These are phyloP conservation scores for Candida nemodendra DNA, from an alignment of 805 yeast species.

Conservation along the genomic window DNA sequence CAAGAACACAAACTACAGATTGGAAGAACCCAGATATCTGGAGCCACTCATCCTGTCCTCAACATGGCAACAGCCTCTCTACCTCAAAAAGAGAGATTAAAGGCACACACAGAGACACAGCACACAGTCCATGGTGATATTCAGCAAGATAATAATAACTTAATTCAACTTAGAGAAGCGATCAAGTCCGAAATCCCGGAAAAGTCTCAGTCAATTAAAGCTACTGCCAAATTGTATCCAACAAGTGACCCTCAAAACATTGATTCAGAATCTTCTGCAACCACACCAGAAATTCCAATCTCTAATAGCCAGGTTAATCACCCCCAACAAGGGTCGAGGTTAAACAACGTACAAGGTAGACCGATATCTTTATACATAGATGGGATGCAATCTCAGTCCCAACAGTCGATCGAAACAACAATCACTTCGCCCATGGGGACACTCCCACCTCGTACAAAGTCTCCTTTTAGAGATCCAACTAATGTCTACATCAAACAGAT, in stretches of 20 bases:
- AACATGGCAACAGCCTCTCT: slow-evolving; percentile 15
- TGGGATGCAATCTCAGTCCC: slow-evolving; percentile 4
- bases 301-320: not conserved
- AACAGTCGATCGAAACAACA: slow-evolving; percentile 1
- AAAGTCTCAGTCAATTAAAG: slow-evolving; percentile 2
- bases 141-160: not conserved
- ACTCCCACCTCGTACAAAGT: slow-evolving; percentile 24
- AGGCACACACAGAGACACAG: slow-evolving; percentile 40
- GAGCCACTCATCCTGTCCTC: slow-evolving; percentile 12
- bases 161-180: not conserved
- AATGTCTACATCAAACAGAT: slow-evolving; percentile 59
- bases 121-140: slow-evolving; percentile 36
- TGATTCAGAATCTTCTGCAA: not conserved
- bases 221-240: no score
- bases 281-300: no score
- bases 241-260: slow-evolving; percentile 2
- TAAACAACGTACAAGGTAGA: slow-evolving; percentile 5
- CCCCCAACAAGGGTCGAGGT: slow-evolving; percentile 5
- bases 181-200: not conserved
- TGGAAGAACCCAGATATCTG: not conserved
- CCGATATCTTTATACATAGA: slow-evolving; percentile 15
- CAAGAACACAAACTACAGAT: not conserved
- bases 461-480: slow-evolving; percentile 32
- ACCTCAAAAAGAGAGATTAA: slow-evolving; percentile 1
- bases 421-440: slow-evolving; percentile 6